Base-by-base conservation (phyloP, 495 filamentous ascomycete genomes). In the Letharia lupina region DNA sequence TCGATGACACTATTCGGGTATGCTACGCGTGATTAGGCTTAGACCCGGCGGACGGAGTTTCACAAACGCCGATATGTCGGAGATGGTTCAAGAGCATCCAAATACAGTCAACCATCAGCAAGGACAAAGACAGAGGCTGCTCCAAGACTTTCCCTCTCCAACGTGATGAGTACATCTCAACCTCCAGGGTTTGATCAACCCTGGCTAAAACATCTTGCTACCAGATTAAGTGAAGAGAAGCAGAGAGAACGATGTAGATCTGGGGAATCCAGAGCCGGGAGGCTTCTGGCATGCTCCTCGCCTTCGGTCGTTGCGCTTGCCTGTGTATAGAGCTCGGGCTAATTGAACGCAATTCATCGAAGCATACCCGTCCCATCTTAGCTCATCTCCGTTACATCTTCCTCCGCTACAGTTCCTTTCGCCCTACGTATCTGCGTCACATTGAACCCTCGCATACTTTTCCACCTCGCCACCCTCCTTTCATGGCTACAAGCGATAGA, bases 51-150 rank as follows among this genome's bases (percentile, higher is more conserved):
- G 13, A 23, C 50, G 50, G 50, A 54, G 23, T 2, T 33, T 54
- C 50, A 54, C 50, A 54, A 54, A 54, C 50, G 4, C 50, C 50
- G 50, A 54, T 52, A 52, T 52, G 3, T 23, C 31, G 48, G 48
- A 23, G 23, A 28, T 52, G n/a, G 11, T 12, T 20, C 15, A 8
- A 52, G 7, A 52, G n/a, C 23, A 23, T 28, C 0, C 10, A 48
- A 48, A 48, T 2, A 9, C 5, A 23, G 20, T 10, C n/a, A 28
- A 12, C 5, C 4, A 33, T 16, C 1, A 33, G 28, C 50, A 54
- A 31, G 5, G 13, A 54, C 28, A 54, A 54, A 31, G 50, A 12
- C 50, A 15, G 7, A 31, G 1, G n/a, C 10, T 28, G 7, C 9
- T 15, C 23, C 10, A 52, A 3, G 3, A 2, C 23, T 23, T 52